A percentile compares a stretch with the other conserved stretches of the same genome.
phyloP scores from a whole-genome alignment of 352 stramenopile species.

The Phytophthora idaei region DNA sequence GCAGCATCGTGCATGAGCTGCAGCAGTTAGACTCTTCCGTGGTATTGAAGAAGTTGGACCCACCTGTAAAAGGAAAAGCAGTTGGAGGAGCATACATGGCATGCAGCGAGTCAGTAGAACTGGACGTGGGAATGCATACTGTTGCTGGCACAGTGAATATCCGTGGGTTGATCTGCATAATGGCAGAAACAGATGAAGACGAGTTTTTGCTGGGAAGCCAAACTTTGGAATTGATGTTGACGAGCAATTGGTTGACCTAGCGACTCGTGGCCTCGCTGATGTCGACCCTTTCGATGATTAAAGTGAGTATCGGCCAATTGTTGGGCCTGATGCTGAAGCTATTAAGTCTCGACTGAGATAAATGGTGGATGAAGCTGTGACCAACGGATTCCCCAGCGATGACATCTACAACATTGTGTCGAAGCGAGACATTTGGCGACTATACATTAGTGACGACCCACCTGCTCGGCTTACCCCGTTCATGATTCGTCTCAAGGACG shows the following conservation, averaged over 20 bases:
- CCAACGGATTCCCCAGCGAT: slow-evolving; percentile 10
- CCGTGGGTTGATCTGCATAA: background rate
- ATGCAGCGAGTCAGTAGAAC: background rate
- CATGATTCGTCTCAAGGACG: slow-evolving; percentile 2
- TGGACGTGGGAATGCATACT: background rate
- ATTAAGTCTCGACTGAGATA: background rate
- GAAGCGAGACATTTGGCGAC: slow-evolving; percentile 7
- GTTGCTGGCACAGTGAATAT: background rate
- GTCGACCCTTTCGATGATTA: slow-evolving; percentile 6
- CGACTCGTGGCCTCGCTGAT: background rate
- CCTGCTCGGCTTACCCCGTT: background rate
- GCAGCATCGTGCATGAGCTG: background rate
- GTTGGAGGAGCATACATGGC: background rate
- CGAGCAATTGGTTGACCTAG: slow-evolving; percentile 1
- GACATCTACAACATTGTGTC: background rate
- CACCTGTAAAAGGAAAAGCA: background rate
- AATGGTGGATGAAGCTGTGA: background rate
- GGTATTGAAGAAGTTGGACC: background rate
- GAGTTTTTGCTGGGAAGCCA: slow-evolving; percentile 1
- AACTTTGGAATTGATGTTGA: slow-evolving; percentile 11
- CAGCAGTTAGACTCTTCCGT: background rate
- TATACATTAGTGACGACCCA: background rate
- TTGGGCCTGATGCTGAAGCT: background rate
- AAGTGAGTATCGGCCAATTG: slow-evolving; percentile 2
- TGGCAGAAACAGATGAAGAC: background rate